Evolutionary conservation across 1,284 basidiomycete genomes (phyloP).

Genomic region (Cutaneotrichosporon daszewskae): DNA sequence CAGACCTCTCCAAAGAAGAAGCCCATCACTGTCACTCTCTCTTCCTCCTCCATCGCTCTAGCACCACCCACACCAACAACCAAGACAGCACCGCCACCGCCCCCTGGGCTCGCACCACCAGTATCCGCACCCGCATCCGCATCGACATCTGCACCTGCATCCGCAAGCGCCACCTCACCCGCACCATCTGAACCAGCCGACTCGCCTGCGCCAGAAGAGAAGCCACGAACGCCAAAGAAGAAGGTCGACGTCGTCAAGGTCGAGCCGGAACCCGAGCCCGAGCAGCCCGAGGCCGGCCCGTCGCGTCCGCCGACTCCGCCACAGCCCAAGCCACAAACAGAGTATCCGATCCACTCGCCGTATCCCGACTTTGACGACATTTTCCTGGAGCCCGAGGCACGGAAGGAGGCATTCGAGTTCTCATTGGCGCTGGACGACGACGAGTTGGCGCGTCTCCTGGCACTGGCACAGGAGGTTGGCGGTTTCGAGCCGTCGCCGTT

Average conservation of each 20-base stretch:
- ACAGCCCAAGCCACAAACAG: constrained; percentile 12
- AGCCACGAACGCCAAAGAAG: background rate
- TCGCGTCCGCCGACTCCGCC: constrained; percentile 25
- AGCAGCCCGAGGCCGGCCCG: constrained; percentile 34
- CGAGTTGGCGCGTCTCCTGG: constrained; percentile 23
- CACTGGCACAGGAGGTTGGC: constrained; percentile 17
- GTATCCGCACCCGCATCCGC: too few species aligned
- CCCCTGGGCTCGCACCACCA: constrained; percentile 16
- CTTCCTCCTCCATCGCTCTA: background rate
- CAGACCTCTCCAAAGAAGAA: constrained; percentile 41
- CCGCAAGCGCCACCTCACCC: background rate
- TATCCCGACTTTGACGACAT: constrained; percentile 77
- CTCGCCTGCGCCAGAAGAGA: background rate
- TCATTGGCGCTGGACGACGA: constrained; percentile 26
- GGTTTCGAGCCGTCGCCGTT: constrained; percentile 39
- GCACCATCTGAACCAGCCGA: constrained; percentile 1
- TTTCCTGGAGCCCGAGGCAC: constrained; percentile 32
- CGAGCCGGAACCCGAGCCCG: background rate
- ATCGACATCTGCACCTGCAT: too few species aligned
- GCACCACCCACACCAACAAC: constrained; percentile 52
- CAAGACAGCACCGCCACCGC: constrained; percentile 54
- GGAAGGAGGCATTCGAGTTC: constrained; percentile 37
- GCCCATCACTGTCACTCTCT: constrained; percentile 8
- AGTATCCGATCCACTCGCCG: constrained; percentile 57
- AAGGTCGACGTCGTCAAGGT: background rate